Evolutionary conservation across 1,139 yeast species (phyloP).

Genomic region (Protomyces pachydermus): DNA sequence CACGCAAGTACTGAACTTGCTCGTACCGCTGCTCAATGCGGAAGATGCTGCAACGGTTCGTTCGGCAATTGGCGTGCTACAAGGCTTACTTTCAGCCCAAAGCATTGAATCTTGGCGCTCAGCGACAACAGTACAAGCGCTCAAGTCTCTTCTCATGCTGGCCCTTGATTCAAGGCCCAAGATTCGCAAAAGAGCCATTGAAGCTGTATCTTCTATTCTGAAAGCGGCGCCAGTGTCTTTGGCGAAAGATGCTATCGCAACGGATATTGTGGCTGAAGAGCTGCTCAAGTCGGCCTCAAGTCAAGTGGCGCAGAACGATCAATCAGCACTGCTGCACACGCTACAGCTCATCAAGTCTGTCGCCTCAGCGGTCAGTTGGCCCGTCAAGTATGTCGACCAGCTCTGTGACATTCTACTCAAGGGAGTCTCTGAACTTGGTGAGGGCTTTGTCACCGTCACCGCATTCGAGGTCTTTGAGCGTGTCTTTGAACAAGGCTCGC

Average conservation of each 20-base stretch:
- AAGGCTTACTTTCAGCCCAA: constrained; percentile 71
- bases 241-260: constrained; percentile 14
- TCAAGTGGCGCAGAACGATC: constrained; percentile 7
- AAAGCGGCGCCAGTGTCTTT: constrained; percentile 36
- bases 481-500: constrained; percentile 64
- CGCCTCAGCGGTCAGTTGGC: constrained; percentile 71
- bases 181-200: constrained; percentile 92
- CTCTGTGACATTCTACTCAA: constrained; percentile 72
- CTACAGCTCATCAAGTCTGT: constrained; percentile 68
- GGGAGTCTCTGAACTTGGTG: constrained; percentile 69
- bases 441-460: constrained; percentile 72
- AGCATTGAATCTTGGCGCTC: constrained; percentile 79
- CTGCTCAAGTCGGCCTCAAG: constrained; percentile 14
- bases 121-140: constrained; percentile 48
- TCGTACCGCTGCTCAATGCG: constrained; percentile 71
- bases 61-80: constrained; percentile 81
- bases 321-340: constrained; percentile 75
- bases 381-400: constrained; percentile 59
- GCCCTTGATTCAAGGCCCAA: constrained; percentile 89
- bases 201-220: constrained; percentile 63
- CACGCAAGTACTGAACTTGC: constrained; percentile 66
- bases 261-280: constrained; percentile 18
- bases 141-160: constrained; percentile 72
- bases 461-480: constrained; percentile 85
- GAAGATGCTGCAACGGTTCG: constrained; percentile 82